Base-by-base conservation (phyloP, 2,329 filamentous ascomycete species). In the Diaporthe longicolla region DNA sequence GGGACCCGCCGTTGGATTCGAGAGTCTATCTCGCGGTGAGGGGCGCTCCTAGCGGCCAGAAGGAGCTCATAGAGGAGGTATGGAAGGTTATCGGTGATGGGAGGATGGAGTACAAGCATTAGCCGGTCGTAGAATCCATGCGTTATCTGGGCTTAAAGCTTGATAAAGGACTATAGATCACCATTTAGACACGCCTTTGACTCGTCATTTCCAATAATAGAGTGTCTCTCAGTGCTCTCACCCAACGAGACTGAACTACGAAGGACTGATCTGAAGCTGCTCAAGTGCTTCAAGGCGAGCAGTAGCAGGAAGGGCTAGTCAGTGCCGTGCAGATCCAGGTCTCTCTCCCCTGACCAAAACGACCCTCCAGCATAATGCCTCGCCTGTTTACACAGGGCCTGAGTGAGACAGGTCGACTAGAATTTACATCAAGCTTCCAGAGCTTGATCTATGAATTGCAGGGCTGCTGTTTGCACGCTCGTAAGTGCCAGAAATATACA, bases 11-110 rank as follows among this genome's bases (percentile, higher is more conserved):
- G 70, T 80, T 93, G 70, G 91, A 93, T 78, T 85, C 85, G 73
- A 84, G 91, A 70, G 86, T 89, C 75, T 93, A 93, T 79, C 84
- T 93, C 57, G 91, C 91, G 7, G 87, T 93, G 40, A 84, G 91
- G 55, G 90, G 88, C 0, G 90, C 91, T 37, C 87, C 88, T 24
- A 83, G 82, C 57, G 91, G 90, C 1, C 91, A 93, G 82, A 87
- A 85, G 82, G 89, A 89, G 81, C 83, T 93, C 65, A 86, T 92
- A 3, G 85, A 92, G 79, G 90, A 92, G 84, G 88, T 93, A 74
- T 93, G 91, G 91, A 81, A 79, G 0, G 86, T 91, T 5, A 84
- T 93, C 75, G 90, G 89, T 1, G 87, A 89, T 21, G 82, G 84
- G 1, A 85, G 77, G 78, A 82, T 92, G 84, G 85, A 87, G 19